These are phyloP conservation scores for Hamamelis virginiana DNA, from an alignment of 164 flowering plant genomes.

Conservation along the genomic window DNA sequence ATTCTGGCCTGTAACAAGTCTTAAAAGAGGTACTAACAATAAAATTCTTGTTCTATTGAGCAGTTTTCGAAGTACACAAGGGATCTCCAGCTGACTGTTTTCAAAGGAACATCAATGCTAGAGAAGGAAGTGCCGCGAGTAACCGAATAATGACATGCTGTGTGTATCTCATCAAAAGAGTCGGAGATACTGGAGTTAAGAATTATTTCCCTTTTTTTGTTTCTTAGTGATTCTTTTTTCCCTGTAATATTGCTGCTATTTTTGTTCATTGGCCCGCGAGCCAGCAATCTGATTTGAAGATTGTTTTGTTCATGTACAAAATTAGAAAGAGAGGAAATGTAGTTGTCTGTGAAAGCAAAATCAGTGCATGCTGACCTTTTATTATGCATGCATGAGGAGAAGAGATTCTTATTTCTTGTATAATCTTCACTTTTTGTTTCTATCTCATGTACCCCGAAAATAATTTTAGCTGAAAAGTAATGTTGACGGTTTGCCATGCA, in stretches of 20 bases:
- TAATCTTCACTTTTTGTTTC: neutral
- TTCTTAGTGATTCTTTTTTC: neutral
- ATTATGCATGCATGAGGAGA: slow-evolving; percentile 25
- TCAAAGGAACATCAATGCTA: slow-evolving; percentile 78
- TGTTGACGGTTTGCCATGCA: neutral
- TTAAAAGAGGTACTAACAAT: neutral
- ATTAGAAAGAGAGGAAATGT: neutral
- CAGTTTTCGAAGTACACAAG: slow-evolving; percentile 53
- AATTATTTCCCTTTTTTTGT: neutral
- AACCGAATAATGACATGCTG: neutral
- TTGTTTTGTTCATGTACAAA: neutral
- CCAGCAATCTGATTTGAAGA: slow-evolving; percentile 1
- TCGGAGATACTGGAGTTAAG: neutral
- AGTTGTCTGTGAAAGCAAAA: slow-evolving; percentile 2
- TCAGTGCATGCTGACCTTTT: slow-evolving; percentile 34
- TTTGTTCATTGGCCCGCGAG: neutral
- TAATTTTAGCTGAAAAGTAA: neutral
- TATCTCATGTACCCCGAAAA: neutral
- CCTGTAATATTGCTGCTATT: slow-evolving; percentile 10
- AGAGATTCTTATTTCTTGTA: neutral
- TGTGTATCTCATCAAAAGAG: neutral
- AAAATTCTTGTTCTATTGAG: neutral
- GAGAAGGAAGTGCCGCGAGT: slow-evolving; percentile 54
- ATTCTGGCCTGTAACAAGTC: too few relatives aligned
- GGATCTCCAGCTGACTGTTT: slow-evolving; percentile 58